Base-by-base conservation (phyloP, 805 yeast species). In the Candida stauntonica region DNA sequence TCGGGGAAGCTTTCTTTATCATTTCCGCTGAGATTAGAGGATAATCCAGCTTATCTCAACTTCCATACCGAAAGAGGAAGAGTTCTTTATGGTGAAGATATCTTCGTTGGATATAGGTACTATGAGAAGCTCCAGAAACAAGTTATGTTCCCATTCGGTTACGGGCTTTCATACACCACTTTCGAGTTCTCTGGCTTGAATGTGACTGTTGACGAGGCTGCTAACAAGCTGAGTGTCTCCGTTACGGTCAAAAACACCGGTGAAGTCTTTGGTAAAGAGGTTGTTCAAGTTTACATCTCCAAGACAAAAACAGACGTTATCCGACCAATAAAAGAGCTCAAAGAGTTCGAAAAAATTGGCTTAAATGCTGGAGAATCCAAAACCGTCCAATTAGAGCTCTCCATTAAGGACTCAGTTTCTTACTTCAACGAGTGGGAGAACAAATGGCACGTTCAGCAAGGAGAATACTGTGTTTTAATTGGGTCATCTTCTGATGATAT, bases 81-180 rank as follows among this genome's bases (percentile, higher is more conserved):
- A 36, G 74, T 69, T 20, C 51, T 72, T 39, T 80, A 79, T 47
- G 83, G 85, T 41, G 86, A 80, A 54, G 83, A 77, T 50, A 72
- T 79, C 33, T 79, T 66, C 52, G 73, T 79, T 37, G 86, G 85
- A 13, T 78, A 79, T 63, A 63, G 77, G 42, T 75, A 60, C 61
- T 80, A 75, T 57, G 84, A 79, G 50, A 72, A 72, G 55, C 53
- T 62, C 26, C 65, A 70, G 42, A 60, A 57, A 29, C 64, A 64
- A 15, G 77, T 73, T 5, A 63, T 70, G 34, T 79, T 70, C 63
- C 78, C 83, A 30, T 80, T 79, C 55, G 85, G 85, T 5, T 66
- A 57, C 47, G 85, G 85, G 31, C 66, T 78, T 44, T 77, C 85
- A 1, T 79, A 77, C 61, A 71, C 83, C n/a, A 47, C 64, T 0